Base-by-base conservation (phyloP, 495 filamentous ascomycete species). In the Xylaria curta region DNA sequence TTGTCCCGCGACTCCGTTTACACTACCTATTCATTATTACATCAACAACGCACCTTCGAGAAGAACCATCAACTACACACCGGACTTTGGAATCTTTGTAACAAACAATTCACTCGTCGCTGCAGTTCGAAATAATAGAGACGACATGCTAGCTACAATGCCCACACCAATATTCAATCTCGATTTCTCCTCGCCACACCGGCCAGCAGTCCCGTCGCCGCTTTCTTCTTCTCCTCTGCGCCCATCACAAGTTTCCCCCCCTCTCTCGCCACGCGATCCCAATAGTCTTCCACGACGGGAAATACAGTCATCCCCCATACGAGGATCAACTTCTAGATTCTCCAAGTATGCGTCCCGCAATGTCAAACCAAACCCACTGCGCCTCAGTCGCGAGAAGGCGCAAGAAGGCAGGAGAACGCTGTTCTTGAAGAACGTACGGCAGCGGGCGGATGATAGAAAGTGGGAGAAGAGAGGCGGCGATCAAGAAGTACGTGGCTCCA, bases 381-480 rank as follows among this genome's bases (percentile, higher is more conserved):
- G 81, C 28, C 73, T 74, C 53, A 80, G 72, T 47, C 76, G 79
- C 24, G 84, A 87, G 70, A 85, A 85, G 58, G 80, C 80, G 9
- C 82, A 85, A 62, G 87, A 91, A 65, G 80, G 84, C 61, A 80
- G 91, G 69, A 84, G 91, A 47, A 83, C 86, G 10, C 74, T 92
- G 65, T 99, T 97, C 74, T 81, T 98, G 38, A 89, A 91, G 74
- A 92, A 91, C 64, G 90, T 97, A n/a, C 84, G 89, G 75, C 88
- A 90, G 72, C 86, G 88, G 47, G 84, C 90, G 4, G 92, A 97
- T 9, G 89, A 93, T 17, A 84, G 81, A 76, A 76, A 86, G 79
- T 89, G 91, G 87, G 79, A 90, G 80, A 69, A 88, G 79, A 84
- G 93, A 82, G 88, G 89, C 49, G 83, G 93, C 2, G 92, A 93